A percentile compares a stretch with the other conserved stretches of the same genome.
phyloP scores from a whole-genome alignment of 116 monocot species.

The Dioscorea cayenensis region DNA sequence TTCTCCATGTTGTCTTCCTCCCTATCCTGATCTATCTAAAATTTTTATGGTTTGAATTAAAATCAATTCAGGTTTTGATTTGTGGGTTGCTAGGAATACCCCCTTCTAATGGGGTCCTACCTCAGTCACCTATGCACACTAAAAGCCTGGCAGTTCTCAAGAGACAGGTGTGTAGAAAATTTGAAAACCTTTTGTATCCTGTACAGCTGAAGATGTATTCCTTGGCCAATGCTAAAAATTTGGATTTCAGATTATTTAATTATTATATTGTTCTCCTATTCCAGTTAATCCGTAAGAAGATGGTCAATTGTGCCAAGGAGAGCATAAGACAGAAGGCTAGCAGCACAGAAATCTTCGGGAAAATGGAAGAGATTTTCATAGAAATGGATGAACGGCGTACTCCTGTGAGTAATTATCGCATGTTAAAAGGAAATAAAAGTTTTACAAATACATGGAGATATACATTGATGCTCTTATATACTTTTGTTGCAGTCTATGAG shows the following conservation, averaged over 20 bases:
- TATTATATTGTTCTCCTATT: neutral
- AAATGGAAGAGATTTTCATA: conserved; percentile 81
- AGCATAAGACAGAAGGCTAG: conserved; percentile 55
- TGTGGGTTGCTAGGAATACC: conserved; percentile 97
- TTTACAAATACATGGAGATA: neutral
- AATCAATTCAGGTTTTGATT: conserved; percentile 58
- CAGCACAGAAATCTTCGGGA: conserved; percentile 74
- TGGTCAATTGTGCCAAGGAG: conserved; percentile 73
- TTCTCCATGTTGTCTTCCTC: neutral
- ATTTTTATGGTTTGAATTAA: neutral
- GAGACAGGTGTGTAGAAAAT: conserved; percentile 47
- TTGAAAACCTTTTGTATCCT: neutral
- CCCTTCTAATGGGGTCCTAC: conserved; percentile 91
- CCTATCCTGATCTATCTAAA: neutral
- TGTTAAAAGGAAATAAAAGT: neutral
- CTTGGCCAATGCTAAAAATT: neutral
- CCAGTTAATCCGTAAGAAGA: conserved; percentile 74
- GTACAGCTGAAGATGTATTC: neutral
- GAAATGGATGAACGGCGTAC: conserved; percentile 49
- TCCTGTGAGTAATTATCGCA: conserved; percentile 24
- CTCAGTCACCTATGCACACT: conserved; percentile 98
- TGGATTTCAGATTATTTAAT: neutral
- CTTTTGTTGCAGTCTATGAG: too few species aligned
- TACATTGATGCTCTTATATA: neutral
- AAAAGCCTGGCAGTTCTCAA: conserved; percentile 90